Conservation (phyloP, 768 basidiomycete species). For the Podaxis rugospora region DNA sequence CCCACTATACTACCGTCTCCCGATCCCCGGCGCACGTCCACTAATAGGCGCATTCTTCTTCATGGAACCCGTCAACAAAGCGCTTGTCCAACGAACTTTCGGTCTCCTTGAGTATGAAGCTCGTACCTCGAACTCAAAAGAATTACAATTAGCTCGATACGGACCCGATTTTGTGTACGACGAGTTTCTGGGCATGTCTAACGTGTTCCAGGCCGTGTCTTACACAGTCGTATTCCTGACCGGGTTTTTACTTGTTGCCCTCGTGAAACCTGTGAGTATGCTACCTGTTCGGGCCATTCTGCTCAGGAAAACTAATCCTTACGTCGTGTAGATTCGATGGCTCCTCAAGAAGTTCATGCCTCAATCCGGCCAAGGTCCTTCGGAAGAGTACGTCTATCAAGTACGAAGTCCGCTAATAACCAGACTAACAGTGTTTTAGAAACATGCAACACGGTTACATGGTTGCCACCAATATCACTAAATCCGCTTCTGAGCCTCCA, state of each 20-base stretch:
- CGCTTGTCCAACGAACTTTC: conserved; percentile 43
- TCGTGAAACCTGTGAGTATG: conserved; percentile 35
- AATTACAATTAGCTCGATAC: conserved; percentile 37
- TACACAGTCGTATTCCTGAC: conserved; percentile 20
- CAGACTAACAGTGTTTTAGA: conserved; percentile 27
- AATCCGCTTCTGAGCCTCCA: conserved; percentile 42
- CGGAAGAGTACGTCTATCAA: conserved; percentile 47
- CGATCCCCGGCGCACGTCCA: conserved; percentile 30
- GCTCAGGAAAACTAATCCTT: neutral
- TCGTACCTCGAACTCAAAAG: conserved; percentile 15
- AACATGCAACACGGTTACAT: conserved; percentile 56
- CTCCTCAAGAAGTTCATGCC: conserved; percentile 46
- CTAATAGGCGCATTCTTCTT: conserved; percentile 33
- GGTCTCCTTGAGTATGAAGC: conserved; percentile 37
- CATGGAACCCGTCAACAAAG: conserved; percentile 36
- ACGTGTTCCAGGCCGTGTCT: conserved; percentile 33
- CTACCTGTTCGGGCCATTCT: neutral
- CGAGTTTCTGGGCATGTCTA: conserved; percentile 54
- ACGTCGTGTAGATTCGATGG: conserved; percentile 46
- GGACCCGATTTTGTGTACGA: conserved; percentile 74
- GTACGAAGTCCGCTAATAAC: neutral
- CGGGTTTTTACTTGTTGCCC: conserved; percentile 26
- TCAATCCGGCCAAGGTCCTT: conserved; percentile 57
- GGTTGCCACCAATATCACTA: conserved; percentile 66
- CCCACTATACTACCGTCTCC: conserved; percentile 30